A percentile compares a stretch with the other conserved stretches of the same genome.
These are phyloP conservation scores for Heritiera littoralis DNA, from an alignment of 345 rosid genomes.

Conservation along the genomic window DNA sequence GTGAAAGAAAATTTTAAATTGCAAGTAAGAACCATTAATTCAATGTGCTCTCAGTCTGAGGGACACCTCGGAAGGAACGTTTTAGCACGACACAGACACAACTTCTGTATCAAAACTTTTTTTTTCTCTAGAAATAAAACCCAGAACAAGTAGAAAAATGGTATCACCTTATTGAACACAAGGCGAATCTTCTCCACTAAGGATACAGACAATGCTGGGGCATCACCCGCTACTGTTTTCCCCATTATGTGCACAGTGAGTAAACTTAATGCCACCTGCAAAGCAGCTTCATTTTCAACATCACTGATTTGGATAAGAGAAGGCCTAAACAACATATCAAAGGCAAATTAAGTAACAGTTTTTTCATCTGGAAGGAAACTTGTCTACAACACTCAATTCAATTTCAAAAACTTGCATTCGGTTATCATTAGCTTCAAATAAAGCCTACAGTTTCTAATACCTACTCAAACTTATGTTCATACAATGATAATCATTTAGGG, in stretches of 20 bases:
- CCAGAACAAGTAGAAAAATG: constrained; percentile 17
- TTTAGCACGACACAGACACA: neutral
- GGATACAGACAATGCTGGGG: constrained; percentile 65
- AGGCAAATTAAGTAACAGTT: neutral
- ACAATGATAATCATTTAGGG: neutral
- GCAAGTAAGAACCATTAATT: neutral
- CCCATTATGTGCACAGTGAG: constrained; percentile 65
- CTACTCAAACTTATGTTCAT: neutral
- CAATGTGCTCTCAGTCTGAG: neutral
- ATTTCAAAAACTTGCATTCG: neutral
- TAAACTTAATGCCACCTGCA: constrained; percentile 75
- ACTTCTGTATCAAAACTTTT: neutral
- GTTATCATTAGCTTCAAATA: constrained; percentile 1
- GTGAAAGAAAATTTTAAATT: neutral
- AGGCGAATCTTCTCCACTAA: constrained; percentile 57
- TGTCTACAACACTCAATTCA: neutral
- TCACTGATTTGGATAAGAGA: neutral
- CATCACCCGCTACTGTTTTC: constrained; percentile 55
- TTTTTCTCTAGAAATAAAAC: neutral
- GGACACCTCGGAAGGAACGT: neutral
- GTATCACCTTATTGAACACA: constrained; percentile 52
- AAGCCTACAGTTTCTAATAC: neutral
- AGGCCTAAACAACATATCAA: constrained; percentile 8
- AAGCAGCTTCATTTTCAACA: constrained; percentile 18
- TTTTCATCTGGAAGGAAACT: neutral